A percentile compares a stretch with the other conserved stretches of the same genome.
Conservation (phyloP, 306 rosid species). For the Quillaja saponaria region DNA sequence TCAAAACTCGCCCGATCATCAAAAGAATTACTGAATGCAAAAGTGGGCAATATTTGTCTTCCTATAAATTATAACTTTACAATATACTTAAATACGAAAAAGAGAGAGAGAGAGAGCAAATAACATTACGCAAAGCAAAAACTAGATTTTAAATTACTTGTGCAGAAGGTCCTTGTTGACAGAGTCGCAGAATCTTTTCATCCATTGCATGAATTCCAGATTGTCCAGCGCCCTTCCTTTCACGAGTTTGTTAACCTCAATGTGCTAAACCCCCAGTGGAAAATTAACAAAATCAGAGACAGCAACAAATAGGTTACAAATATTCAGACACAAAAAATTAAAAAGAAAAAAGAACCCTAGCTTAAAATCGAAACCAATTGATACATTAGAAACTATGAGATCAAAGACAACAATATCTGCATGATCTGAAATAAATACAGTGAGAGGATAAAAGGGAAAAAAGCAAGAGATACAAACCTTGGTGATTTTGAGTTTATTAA, state of each 20-base stretch:
- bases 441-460: background rate
- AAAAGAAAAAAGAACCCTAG: background rate
- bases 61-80: background rate
- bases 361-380: background rate
- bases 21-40: background rate
- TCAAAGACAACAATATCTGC: background rate
- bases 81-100: background rate
- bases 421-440: background rate
- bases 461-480: constrained; percentile 45
- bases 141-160: constrained; percentile 33
- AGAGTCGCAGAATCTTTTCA: constrained; percentile 92
- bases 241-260: constrained; percentile 88
- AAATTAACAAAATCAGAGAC: background rate
- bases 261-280: constrained; percentile 42
- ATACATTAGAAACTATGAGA: background rate
- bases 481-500: constrained; percentile 88
- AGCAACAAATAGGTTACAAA: background rate
- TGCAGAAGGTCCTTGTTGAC: constrained; percentile 52
- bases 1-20: background rate
- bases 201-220: constrained; percentile 96
- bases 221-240: constrained; percentile 94
- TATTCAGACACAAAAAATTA: background rate
- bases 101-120: background rate
- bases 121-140: background rate
- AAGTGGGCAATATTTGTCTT: background rate